phyloP scores from a whole-genome alignment of 441 rosid species.

The Mallotus japonicus region DNA sequence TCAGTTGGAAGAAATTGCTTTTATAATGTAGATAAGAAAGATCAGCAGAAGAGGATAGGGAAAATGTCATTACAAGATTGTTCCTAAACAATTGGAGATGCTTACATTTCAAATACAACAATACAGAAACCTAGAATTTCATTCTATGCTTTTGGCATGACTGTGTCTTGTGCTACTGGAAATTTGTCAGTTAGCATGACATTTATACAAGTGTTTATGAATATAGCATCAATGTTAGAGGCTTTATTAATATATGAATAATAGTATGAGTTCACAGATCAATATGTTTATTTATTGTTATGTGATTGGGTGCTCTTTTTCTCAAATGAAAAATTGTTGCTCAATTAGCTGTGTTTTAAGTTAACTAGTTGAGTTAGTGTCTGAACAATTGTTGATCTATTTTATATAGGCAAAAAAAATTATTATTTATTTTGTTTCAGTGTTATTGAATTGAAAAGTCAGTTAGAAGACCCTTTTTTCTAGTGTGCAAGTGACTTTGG shows the following conservation, averaged over 20 bases:
- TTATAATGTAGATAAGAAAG: conserved; percentile 23
- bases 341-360: no score
- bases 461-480: no score
- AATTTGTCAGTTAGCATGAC: not conserved
- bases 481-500: no score
- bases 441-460: no score
- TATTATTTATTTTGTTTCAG: no score
- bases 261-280: conserved; percentile 9
- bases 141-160: not conserved
- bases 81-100: conserved; percentile 7
- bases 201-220: not conserved
- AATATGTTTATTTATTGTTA: not conserved
- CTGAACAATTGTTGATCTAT: no score
- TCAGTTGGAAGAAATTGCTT: conserved; percentile 15
- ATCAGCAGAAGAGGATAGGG: conserved; percentile 12
- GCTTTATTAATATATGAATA: conserved; percentile 14
- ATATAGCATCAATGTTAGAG: not conserved
- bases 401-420: no score
- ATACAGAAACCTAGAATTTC: not conserved
- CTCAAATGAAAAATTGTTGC: not conserved
- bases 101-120: not conserved
- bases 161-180: not conserved
- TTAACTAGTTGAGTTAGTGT: no score
- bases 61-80: not conserved
- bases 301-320: not conserved